Conservation (phyloP, 2,329 filamentous ascomycete genomes). For the Fusarium hostae region DNA sequence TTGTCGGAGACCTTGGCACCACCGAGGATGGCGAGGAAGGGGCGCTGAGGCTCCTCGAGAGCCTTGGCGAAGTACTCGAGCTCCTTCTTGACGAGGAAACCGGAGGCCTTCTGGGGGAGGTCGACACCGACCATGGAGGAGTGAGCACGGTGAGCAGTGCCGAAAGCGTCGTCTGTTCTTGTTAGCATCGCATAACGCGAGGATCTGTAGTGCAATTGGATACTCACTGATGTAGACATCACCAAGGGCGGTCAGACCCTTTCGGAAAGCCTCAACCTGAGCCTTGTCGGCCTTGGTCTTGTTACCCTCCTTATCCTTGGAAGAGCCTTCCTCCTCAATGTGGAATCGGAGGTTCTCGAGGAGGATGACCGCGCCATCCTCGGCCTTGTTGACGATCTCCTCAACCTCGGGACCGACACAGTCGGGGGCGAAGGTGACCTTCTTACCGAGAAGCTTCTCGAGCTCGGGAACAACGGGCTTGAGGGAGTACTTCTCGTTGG, state of each 20-base stretch:
- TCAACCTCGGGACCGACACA: conserved; percentile 91
- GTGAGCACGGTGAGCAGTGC: conserved; percentile 97
- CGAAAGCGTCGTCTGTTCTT: conserved; percentile 89
- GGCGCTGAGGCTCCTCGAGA: conserved; percentile 90
- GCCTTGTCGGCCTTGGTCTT: conserved; percentile 98
- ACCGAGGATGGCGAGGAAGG: conserved; percentile 98
- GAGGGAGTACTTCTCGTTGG: conserved; percentile 93
- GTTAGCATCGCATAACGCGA: conserved; percentile 30
- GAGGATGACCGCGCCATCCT: conserved; percentile 84
- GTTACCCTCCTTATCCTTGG: conserved; percentile 92
- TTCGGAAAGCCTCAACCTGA: conserved; percentile 92
- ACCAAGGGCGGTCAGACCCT: conserved; percentile 91
- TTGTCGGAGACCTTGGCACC: conserved; percentile 99
- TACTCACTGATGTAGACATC: conserved; percentile 94
- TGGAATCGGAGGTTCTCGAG: conserved; percentile 99
- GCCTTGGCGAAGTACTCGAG: conserved; percentile 99
- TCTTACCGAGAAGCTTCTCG: conserved; percentile 87
- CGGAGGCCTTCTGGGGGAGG: conserved; percentile 94
- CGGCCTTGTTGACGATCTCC: conserved; percentile 85
- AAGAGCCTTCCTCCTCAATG: conserved; percentile 96
- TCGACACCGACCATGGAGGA: conserved; percentile 99
- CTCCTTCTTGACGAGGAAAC: conserved; percentile 99
- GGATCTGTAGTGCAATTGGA: neutral
- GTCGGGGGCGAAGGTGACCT: conserved; percentile 89
- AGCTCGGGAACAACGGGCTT: conserved; percentile 91